Conservation (phyloP, 306 rosid species). For the Vigna trinervia region DNA sequence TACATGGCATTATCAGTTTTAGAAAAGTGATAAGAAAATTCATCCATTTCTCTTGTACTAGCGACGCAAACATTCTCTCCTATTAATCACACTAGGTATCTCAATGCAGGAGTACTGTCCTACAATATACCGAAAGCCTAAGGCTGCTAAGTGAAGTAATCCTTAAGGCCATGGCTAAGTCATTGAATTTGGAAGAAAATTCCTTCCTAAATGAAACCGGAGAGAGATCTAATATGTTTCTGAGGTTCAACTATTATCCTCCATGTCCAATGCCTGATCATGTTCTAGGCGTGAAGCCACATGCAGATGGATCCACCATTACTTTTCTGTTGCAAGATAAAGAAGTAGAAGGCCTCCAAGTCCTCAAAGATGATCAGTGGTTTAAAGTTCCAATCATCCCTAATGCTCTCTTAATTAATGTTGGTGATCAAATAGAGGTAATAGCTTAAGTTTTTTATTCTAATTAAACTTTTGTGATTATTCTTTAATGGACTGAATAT, state of each 20-base stretch:
- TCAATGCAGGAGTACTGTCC: constrained; percentile 54
- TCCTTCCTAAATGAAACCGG: constrained; percentile 63
- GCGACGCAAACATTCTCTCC: background rate
- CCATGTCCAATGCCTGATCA: constrained; percentile 70
- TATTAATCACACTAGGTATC: background rate
- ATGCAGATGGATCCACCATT: constrained; percentile 73
- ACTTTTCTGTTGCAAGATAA: constrained; percentile 74
- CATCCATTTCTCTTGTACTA: background rate
- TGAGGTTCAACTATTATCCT: constrained; percentile 78
- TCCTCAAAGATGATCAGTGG: constrained; percentile 74
- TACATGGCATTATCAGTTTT: background rate
- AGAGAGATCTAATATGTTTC: constrained; percentile 45
- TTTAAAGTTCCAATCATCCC: constrained; percentile 69
- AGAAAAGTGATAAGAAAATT: background rate
- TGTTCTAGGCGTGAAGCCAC: constrained; percentile 72
- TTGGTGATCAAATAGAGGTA: constrained; percentile 91
- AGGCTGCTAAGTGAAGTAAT: constrained; percentile 51
- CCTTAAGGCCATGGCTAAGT: constrained; percentile 75
- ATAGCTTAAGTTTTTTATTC: background rate
- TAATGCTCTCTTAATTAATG: constrained; percentile 67
- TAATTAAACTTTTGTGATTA: background rate
- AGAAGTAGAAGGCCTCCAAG: constrained; percentile 81
- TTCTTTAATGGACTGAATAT: too few species aligned
- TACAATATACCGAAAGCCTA: constrained; percentile 58
- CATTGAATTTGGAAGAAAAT: constrained; percentile 69